A percentile compares a stretch with the other conserved stretches of the same genome.
These are phyloP conservation scores for Alternaria sp. DNA, from an alignment of 2,329 filamentous ascomycete species.

Conservation along the genomic window DNA sequence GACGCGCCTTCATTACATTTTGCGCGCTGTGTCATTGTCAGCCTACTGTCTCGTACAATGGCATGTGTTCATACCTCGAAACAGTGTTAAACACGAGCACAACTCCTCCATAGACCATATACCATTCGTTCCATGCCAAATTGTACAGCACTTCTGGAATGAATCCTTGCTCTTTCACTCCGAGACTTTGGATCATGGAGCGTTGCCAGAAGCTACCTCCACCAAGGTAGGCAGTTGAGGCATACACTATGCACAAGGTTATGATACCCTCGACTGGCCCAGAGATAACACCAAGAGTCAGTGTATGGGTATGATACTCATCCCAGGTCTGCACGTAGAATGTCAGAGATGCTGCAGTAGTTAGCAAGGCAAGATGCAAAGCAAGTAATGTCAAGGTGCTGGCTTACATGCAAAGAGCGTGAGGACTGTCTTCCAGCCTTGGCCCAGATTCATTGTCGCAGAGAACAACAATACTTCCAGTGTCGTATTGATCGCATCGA, in stretches of 20 bases:
- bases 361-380: neutral
- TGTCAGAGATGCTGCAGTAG: constrained; percentile 73
- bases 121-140: constrained; percentile 89
- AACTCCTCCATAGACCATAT: constrained; percentile 82
- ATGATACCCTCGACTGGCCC: constrained; percentile 95
- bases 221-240: constrained; percentile 81
- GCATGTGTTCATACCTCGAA: constrained; percentile 58
- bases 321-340: constrained; percentile 99
- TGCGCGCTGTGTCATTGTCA: constrained; percentile 60
- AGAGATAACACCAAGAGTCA: constrained; percentile 89
- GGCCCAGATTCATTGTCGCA: constrained; percentile 89
- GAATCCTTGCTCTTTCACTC: constrained; percentile 66
- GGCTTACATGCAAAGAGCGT: constrained; percentile 77
- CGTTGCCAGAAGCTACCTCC: constrained; percentile 94
- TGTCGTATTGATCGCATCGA: constrained; percentile 95
- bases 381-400: neutral
- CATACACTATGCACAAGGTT: constrained; percentile 81
- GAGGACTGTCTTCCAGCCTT: constrained; percentile 86
- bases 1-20: constrained; percentile 84
- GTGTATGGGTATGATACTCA: constrained; percentile 96
- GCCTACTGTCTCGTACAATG: neutral
- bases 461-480: constrained; percentile 92
- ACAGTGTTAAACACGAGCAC: constrained; percentile 86
- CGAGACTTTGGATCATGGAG: constrained; percentile 74
- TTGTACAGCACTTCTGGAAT: constrained; percentile 77